Percentiles rank a stretch among this genome's conserved stretches.
Evolutionary conservation across 2,329 filamentous ascomycete species (phyloP).

Genomic region (Xylogone sp.): DNA sequence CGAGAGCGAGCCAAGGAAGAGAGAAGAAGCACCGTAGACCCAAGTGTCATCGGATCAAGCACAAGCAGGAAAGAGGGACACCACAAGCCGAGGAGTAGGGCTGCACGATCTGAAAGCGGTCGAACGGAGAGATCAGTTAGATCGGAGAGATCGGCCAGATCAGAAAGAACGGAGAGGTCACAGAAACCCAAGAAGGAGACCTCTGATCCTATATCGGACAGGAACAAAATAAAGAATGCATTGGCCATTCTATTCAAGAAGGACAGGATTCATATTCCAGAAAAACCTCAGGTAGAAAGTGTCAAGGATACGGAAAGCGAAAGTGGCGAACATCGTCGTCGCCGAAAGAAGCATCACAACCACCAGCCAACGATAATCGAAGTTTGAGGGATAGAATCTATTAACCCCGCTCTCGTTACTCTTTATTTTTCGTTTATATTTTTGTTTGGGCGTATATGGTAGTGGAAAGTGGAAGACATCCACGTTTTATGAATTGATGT

Average conservation of each 20-base stretch:
- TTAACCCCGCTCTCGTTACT: no score
- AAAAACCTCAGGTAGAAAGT: constrained; percentile 49
- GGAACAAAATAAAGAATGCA: background rate
- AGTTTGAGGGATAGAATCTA: background rate
- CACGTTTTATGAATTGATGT: background rate
- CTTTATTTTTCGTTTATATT: no score
- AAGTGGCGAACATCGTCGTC: background rate
- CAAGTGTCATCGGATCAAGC: background rate
- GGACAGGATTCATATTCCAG: constrained; percentile 30
- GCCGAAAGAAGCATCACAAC: background rate
- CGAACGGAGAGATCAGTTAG: background rate
- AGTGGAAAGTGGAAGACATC: background rate
- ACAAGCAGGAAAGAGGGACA: background rate
- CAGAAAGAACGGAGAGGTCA: no score
- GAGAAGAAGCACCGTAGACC: constrained; percentile 1
- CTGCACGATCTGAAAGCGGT: background rate
- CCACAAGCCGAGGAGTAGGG: background rate
- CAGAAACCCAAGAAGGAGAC: background rate
- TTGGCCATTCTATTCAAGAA: background rate
- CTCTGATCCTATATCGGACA: background rate
- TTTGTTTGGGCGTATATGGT: background rate
- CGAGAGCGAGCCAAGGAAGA: constrained; percentile 19
- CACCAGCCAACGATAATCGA: background rate
- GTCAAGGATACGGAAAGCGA: constrained; percentile 28
- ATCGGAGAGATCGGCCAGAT: no score